phyloP scores from a whole-genome alignment of 345 rosid genomes.

The Populus deltoides region DNA sequence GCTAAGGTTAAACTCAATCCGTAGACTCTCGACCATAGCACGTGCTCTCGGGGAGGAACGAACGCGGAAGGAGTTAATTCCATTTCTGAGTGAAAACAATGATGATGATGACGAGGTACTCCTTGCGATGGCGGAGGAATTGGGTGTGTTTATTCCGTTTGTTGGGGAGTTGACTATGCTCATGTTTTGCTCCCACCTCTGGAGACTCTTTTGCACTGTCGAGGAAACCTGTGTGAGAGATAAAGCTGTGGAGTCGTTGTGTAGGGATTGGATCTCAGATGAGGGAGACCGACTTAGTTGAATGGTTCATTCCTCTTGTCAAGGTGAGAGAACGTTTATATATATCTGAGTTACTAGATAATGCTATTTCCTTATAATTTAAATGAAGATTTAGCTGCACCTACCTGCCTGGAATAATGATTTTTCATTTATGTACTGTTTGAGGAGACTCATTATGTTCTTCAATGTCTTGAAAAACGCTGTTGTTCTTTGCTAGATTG shows the following conservation, averaged over 20 bases:
- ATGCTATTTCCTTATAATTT: not conserved
- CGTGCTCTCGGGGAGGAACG: constrained; percentile 98
- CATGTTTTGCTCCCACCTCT: constrained; percentile 75
- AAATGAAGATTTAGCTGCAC: not conserved
- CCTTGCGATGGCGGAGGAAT: constrained; percentile 87
- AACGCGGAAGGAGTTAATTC: constrained; percentile 84
- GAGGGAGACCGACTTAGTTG: constrained; percentile 81
- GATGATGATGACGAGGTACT: constrained; percentile 97
- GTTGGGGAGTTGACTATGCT: constrained; percentile 93
- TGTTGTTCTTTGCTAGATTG: not conserved
- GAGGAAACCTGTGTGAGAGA: constrained; percentile 98
- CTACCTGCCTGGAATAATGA: not conserved
- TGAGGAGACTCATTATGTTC: not conserved
- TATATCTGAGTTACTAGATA: not conserved
- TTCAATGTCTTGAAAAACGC: not conserved
- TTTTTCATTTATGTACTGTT: not conserved
- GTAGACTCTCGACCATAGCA: constrained; percentile 85
- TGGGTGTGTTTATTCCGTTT: constrained; percentile 87
- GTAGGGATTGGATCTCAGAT: constrained; percentile 92
- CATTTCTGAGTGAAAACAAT: constrained; percentile 85
- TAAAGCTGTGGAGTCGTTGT: constrained; percentile 80
- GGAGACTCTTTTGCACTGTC: constrained; percentile 84
- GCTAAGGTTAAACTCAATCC: constrained; percentile 82
- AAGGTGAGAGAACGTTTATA: constrained; percentile 47
- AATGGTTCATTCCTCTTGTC: constrained; percentile 79